A percentile compares a stretch with the other conserved stretches of the same genome.
phyloP scores from a whole-genome alignment of 2,329 filamentous ascomycete species.

The Mycogone perniciosa region DNA sequence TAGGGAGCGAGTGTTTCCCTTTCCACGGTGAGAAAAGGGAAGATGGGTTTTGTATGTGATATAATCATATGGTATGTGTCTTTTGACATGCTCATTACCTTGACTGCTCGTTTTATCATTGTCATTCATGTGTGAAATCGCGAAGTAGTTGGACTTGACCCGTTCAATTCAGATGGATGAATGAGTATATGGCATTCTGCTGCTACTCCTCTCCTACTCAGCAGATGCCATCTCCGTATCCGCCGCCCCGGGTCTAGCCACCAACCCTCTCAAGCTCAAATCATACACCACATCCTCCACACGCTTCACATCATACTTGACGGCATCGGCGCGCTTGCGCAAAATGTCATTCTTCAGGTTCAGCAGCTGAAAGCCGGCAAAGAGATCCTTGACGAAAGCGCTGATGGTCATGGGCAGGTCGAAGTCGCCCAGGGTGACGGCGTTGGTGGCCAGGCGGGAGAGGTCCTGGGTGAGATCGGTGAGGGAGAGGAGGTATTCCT shows the following conservation, averaged over 20 bases:
- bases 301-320: constrained; percentile 98
- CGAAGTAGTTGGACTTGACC: too few relatives aligned
- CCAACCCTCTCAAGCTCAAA: constrained; percentile 75
- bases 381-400: constrained; percentile 88
- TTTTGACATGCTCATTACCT: too few relatives aligned
- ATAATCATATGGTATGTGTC: too few relatives aligned
- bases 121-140: too few relatives aligned
- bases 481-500: constrained; percentile 89
- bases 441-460: constrained; percentile 84
- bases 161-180: not conserved
- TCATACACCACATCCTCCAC: constrained; percentile 98
- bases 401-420: constrained; percentile 80
- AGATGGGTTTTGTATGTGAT: not conserved
- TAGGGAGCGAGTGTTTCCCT: not conserved
- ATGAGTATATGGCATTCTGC: too few relatives aligned
- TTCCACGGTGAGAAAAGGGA: not conserved
- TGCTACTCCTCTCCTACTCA: constrained; percentile 16
- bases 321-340: constrained; percentile 78
- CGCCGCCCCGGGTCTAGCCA: constrained; percentile 44
- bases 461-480: constrained; percentile 87
- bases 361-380: constrained; percentile 92
- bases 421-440: constrained; percentile 82
- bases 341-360: constrained; percentile 96
- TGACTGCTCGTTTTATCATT: too few relatives aligned
- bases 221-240: constrained; percentile 34